Base-by-base conservation (phyloP, 1,284 basidiomycete species). In the Marasmius tenuissimus region DNA sequence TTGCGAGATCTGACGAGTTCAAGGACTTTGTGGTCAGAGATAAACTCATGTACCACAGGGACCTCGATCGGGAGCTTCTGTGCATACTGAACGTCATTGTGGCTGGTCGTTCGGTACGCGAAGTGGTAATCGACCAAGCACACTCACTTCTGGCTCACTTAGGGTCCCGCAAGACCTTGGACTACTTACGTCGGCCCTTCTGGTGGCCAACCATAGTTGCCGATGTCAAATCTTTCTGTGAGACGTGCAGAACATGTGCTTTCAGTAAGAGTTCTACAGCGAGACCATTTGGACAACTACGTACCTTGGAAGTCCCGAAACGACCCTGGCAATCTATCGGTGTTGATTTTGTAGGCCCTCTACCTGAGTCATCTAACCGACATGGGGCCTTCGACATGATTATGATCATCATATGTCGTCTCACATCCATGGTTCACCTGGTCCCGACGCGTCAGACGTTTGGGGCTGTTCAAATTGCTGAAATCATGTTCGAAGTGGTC, bases 311-410 rank as follows among this genome's bases (percentile, higher is more conserved):
- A 18, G 66, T 72, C 0, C 69, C 70, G 4, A 60, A 34, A 0
- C 34, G 56, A 1, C 72, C 74, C 10, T 75, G 72, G 72, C 64
- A 73, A 37, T 35, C 67, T 0, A 73, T 78, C 0, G 72, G 70
- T 0, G 72, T 78, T n/a, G 76, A 78, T 60, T 78, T 78, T 53
- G 72, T 78, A 1, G 74, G 76, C 2, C 76, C 74, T 0, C 61
- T 80, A 10, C 76, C 72, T 0, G 57, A 65, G 8, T 75, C 75
- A 0, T 57, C 61, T 18, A 70, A 66, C 38, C 55, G 68, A 22
- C 27, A 73, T 56, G 70, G 71, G 1, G 58, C 63, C 1, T 76
- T 66, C 58, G 72, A 78, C 59, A 60, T 64, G 40, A 67, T 75
- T 0, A 68, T 69, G 0, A 72, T 76, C 0, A 64, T 79, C 0